Evolutionary conservation across 768 basidiomycete species (phyloP), one percentile per base, ranked within the genome.

Genomic region (Termitomyces bulborhizus): DNA sequence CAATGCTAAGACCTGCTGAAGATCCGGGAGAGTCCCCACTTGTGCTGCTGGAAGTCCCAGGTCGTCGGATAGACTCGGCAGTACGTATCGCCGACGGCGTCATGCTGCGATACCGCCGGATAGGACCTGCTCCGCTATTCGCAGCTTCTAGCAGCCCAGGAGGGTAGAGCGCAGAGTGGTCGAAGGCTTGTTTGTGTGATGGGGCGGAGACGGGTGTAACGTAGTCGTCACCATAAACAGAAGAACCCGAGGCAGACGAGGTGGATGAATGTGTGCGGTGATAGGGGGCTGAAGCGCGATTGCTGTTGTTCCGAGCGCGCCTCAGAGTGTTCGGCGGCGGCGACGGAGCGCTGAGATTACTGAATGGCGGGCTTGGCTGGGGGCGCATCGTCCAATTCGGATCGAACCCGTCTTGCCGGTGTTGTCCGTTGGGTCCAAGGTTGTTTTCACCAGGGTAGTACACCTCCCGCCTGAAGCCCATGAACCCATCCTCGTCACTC

Each of bases 71-170:
- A 34, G 29, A 29, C 6, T 29, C 29, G 29, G 29, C 29, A 29
- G 29, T 29, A 6, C 29, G 29, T 29, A 29, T 29, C 29, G 84
- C 58, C 0, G 83, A 83, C 8, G 89, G 88, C 7, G 89, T 91
- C 78, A 86, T 88, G 67, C 86, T 88, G 53, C 88, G 77, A 64
- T 89, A 83, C 45, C 89, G 76, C 50, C 87, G 73, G 45, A 83
- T 76, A 9, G 87, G 85, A 9, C 87, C 85, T n/a, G 78, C 64
- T 12, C 74, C 78, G 53, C 60, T 58, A 27, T 60, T 65, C 1
- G 62, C 57, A 29, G 60, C 57, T 18, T 71, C 72, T 42, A 74
- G 62, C 60, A 77, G 64, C 12, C 73, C 71, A 24, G 76, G 66
- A 0, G 78, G 73, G 62, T 81, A 86, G 46, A 85, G 65, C 51